Base-by-base conservation (phyloP, 2,329 filamentous ascomycete genomes). In the Cladophialophora bantiana region DNA sequence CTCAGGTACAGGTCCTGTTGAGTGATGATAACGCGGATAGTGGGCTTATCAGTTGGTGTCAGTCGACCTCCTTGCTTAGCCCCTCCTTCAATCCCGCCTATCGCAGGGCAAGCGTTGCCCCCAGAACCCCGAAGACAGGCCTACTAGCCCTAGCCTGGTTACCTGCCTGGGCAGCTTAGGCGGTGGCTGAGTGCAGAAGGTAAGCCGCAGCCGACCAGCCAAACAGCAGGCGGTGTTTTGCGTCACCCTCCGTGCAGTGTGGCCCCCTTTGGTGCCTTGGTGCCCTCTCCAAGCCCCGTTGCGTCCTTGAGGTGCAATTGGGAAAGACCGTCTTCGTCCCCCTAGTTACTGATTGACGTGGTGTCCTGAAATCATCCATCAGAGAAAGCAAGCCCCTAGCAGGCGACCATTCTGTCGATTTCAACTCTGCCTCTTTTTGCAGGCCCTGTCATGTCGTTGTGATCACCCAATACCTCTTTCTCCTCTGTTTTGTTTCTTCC, bases 341-440 rank as follows among this genome's bases (percentile, higher is more conserved):
- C 40, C 32, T 36, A 59, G 56, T 36, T 61, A 15, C 15, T 62
- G 40, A 20, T 64, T 53, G 59, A 66, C 59, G 59, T 66, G 59
- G 58, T 61, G 40, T 59, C 53, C 53, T 56, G 48, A 60, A 64
- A 60, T 69, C 64, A 64, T 66, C 64, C 26, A 26, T 26, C 26
- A 26, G 26, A 26, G 26, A 26, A 26, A 56, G 45, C 18, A 66
- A 62, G 36, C 67, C 67, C 60, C 53, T 66, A 68, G 66, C 62
- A 62, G 65, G 57, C 60, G 62, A 64, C 66, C 63, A 68, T 56
- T 31, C 60, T 64, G 61, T 66, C 61, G 34, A 48, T 60, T 65
- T 62, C 45, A 61, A 38, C 52, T 57, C 52, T 48, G 54, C 55
- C 59, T 68, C 59, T 36, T 48, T 52, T 45, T 68, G 59, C 65